A percentile compares a stretch with the other conserved stretches of the same genome.
phyloP scores from a whole-genome alignment of 2,329 filamentous ascomycete species.

The Byssochlamys sp. region DNA sequence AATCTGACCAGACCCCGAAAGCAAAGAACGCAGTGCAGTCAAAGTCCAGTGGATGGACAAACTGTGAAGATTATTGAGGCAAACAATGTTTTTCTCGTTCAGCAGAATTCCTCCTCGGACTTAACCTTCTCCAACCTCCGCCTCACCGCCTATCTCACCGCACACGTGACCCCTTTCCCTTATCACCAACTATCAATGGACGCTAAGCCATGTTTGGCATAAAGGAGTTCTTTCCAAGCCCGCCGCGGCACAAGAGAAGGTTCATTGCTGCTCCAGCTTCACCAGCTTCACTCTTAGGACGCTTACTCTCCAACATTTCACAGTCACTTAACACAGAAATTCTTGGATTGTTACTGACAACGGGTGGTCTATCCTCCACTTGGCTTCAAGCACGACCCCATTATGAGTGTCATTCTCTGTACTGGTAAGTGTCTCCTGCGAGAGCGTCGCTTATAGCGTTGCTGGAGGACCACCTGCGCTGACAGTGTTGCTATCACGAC shows the following conservation, averaged over 20 bases:
- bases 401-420: conserved; percentile 59
- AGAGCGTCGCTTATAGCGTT: neutral
- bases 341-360: neutral
- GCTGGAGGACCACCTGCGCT: neutral
- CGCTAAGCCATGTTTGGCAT: neutral
- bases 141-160: neutral
- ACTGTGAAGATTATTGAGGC: neutral
- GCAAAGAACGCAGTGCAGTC: neutral
- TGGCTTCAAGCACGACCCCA: conserved; percentile 2
- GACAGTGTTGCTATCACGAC: conserved; percentile 16
- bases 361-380: neutral
- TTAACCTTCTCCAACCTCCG: neutral
- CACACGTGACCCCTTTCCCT: neutral
- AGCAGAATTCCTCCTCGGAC: neutral
- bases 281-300: neutral
- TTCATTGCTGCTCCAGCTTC: conserved; percentile 2
- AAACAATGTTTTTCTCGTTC: neutral
- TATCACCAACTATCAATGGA: neutral
- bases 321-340: neutral
- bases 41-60: too few species aligned
- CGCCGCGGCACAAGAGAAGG: conserved; percentile 1
- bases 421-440: conserved; percentile 44
- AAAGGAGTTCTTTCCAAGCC: neutral
- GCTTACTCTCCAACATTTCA: neutral
- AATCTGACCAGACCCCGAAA: too few species aligned